Conservation (phyloP, 805 yeast genomes). For the Wickerhamia fluorescens region DNA sequence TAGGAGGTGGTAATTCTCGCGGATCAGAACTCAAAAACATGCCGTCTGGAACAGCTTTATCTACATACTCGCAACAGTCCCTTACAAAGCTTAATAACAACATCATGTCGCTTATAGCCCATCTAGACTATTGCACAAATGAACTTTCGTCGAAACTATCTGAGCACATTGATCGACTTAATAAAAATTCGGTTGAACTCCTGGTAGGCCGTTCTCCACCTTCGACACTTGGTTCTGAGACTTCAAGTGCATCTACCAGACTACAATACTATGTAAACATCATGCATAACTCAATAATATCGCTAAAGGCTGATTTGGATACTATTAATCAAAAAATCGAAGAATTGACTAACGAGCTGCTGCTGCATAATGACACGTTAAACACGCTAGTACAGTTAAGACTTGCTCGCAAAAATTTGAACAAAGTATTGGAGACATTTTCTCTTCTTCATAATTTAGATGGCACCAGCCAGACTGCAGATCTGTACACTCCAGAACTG, state of each 20-base stretch:
- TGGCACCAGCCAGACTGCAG: neutral
- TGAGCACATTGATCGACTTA: slow-evolving; percentile 40
- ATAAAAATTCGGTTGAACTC: slow-evolving; percentile 23
- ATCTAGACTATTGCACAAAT: slow-evolving; percentile 56
- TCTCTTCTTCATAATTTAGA: neutral
- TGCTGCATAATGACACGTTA: neutral
- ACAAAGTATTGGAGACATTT: neutral
- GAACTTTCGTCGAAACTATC: slow-evolving; percentile 51
- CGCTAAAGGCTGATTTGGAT: slow-evolving; percentile 34
- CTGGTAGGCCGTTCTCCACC: slow-evolving; percentile 39
- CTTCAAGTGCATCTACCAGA: slow-evolving; percentile 21
- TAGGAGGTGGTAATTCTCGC: slow-evolving; percentile 7
- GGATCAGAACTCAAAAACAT: neutral
- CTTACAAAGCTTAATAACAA: slow-evolving; percentile 39
- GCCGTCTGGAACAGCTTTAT: slow-evolving; percentile 1
- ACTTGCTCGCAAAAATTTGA: neutral
- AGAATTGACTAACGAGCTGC: neutral
- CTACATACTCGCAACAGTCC: slow-evolving; percentile 25
- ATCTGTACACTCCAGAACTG: slow-evolving; percentile 7
- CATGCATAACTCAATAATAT: slow-evolving; percentile 48
- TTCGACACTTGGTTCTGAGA: slow-evolving; percentile 8
- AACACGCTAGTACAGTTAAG: neutral
- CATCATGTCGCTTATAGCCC: slow-evolving; percentile 47
- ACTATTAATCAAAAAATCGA: slow-evolving; percentile 9
- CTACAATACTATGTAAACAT: slow-evolving; percentile 62